These are phyloP conservation scores for Fusarium tuaranense DNA, from an alignment of 2,329 filamentous ascomycete genomes.

Conservation along the genomic window DNA sequence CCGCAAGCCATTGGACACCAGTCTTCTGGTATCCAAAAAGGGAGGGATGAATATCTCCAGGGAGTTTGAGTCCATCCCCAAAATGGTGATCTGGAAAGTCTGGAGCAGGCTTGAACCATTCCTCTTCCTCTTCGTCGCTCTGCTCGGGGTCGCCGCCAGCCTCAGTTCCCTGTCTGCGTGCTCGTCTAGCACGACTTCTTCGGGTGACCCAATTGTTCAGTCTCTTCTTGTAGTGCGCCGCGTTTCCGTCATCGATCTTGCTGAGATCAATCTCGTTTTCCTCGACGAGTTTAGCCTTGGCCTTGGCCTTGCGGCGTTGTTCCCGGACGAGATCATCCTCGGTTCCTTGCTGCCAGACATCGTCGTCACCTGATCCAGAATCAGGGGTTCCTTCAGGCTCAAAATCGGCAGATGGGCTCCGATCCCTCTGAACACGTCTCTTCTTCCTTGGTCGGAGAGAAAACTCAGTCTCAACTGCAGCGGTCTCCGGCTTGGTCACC, in stretches of 20 bases:
- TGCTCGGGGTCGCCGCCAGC: conserved; percentile 52
- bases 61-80: conserved; percentile 81
- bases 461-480: conserved; percentile 63
- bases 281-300: conserved; percentile 50
- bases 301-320: conserved; percentile 56
- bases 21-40: conserved; percentile 98
- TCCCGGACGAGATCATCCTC: conserved; percentile 54
- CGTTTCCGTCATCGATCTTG: conserved; percentile 88
- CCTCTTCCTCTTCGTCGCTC: conserved; percentile 60
- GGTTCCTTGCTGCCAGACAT: conserved; percentile 53
- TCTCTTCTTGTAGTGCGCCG: conserved; percentile 80
- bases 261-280: conserved; percentile 62
- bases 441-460: conserved; percentile 70
- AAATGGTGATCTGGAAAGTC: conserved; percentile 81
- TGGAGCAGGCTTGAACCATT: conserved; percentile 91
- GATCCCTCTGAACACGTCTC: conserved; percentile 53
- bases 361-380: conserved; percentile 51
- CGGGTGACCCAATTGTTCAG: conserved; percentile 79
- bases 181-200: conserved; percentile 55
- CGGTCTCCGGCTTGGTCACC: conserved; percentile 32
- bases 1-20: conserved; percentile 95
- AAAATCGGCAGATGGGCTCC: conserved; percentile 62
- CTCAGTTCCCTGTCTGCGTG: conserved; percentile 52
- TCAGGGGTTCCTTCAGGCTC: conserved; percentile 48
- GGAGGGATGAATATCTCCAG: conserved; percentile 92